Evolutionary conservation across 83 land plant genomes (phyloP), one percentile per base, ranked within the genome.

Genomic region (Diphasiastrum complanatum): DNA sequence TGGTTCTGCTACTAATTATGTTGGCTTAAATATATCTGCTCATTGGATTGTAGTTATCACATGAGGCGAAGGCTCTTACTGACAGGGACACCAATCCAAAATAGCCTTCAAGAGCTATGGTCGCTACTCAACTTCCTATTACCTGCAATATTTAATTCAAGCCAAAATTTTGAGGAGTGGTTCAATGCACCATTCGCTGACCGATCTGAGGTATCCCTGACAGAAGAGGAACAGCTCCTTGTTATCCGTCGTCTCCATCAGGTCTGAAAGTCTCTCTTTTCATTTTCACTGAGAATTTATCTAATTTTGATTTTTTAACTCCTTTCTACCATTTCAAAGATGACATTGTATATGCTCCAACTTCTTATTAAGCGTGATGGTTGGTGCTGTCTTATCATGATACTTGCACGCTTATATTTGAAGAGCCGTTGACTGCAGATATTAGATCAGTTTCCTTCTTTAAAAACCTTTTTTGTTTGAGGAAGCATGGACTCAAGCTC

Each of bases 181-280:
- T 93, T 93, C 67, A 93, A 93, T 79, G 96, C 99, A 23, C 99
- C 99, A 2, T 93, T 93, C 77, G 83, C 89, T 18, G 98, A 92
- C 56, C 77, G 78, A 5, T 78, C 83, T 61, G 96, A 89, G 31
- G 83, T 93, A 45, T 60, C 86, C 62, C 81, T 93, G 22, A 81
- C 83, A 18, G 91, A 88, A 62, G 99, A 93, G 64, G 99, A 93
- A 74, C 80, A 93, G 55, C 64, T 89, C 1, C 70, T 93, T 27
- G 71, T 93, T 51, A 93, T 93, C 46, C 81, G 79, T 5, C 96
- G 99, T 47, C 71, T 93, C 63, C 99, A 93, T 75, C 96, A 93
- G 54, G 96, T 89, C 57, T 33, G 76, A 41, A 26, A 16, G 5
- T 60, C 6, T 38, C 30, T 16, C 59, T 32, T 47, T 63, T 51